These are phyloP conservation scores for Botrytis sinoallii DNA, from an alignment of 2,329 filamentous ascomycete species.

Conservation along the genomic window DNA sequence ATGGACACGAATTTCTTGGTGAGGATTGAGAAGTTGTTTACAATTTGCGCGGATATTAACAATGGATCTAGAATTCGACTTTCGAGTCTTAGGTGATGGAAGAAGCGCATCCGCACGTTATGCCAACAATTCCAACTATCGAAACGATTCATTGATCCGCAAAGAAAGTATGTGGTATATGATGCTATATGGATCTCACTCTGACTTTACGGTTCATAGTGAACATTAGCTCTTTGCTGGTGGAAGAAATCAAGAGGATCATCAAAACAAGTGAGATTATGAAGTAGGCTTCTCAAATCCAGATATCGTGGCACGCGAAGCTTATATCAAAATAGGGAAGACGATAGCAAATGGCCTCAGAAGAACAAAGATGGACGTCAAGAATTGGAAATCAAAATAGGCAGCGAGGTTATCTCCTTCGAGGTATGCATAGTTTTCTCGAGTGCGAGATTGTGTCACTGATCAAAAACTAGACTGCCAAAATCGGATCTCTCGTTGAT, in stretches of 20 bases:
- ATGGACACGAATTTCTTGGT: conserved; percentile 98
- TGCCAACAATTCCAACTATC: conserved; percentile 99
- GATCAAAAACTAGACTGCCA: conserved; percentile 68
- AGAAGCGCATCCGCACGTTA: conserved; percentile 92
- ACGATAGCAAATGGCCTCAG: conserved; percentile 96
- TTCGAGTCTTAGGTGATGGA: conserved; percentile 87
- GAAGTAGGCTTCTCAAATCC: conserved; percentile 60
- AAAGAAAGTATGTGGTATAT: conserved; percentile 81
- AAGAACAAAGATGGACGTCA: conserved; percentile 99
- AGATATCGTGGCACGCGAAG: not conserved
- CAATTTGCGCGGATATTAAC: conserved; percentile 22
- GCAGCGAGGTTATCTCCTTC: conserved; percentile 95
- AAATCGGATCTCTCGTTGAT: conserved; percentile 95
- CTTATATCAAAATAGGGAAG: conserved; percentile 64
- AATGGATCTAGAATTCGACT: conserved; percentile 77
- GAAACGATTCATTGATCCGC: conserved; percentile 95
- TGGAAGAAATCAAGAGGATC: conserved; percentile 94
- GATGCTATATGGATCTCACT: not conserved
- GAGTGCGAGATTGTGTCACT: not conserved
- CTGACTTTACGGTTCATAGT: conserved; percentile 53
- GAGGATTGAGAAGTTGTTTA: conserved; percentile 29
- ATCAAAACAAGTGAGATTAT: conserved; percentile 96
- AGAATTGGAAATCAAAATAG: conserved; percentile 90
- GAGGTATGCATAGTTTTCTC: conserved; percentile 57
- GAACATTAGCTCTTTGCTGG: conserved; percentile 88